Percentiles rank a stretch among this genome's conserved stretches.
phyloP scores from a whole-genome alignment of 441 rosid genomes.

The Aleurites moluccanus region DNA sequence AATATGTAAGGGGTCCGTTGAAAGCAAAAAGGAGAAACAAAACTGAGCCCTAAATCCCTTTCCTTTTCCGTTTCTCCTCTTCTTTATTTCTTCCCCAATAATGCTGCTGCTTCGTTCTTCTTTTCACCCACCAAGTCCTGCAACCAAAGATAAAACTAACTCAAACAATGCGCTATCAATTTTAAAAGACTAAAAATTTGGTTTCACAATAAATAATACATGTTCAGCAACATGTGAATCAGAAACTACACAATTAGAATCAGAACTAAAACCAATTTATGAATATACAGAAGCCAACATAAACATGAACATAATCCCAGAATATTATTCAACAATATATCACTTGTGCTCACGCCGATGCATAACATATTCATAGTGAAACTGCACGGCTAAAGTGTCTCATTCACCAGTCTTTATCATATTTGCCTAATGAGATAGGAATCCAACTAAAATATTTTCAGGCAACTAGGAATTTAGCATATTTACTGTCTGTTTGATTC shows the following conservation, averaged over 20 bases:
- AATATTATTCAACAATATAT: neutral
- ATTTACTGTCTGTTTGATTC: neutral
- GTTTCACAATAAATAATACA: neutral
- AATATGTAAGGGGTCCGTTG: neutral
- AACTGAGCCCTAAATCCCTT: neutral
- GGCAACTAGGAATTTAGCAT: neutral
- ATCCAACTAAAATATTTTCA: neutral
- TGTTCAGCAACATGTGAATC: neutral
- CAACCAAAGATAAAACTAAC: neutral
- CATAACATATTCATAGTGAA: neutral
- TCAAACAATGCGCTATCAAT: neutral
- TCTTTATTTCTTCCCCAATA: conserved; percentile 17
- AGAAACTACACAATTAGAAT: too few species aligned
- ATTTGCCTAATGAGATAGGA: neutral
- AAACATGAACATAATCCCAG: neutral
- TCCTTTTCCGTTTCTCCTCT: too few species aligned
- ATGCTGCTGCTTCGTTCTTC: neutral
- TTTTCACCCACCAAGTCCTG: neutral
- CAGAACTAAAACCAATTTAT: too few species aligned
- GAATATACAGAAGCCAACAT: too few species aligned
- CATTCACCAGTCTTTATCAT: neutral
- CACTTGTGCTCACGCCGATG: too few species aligned
- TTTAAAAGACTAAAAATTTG: too few species aligned
- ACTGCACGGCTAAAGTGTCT: neutral
- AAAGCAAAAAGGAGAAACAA: neutral